Base-by-base conservation (phyloP, 257 asterid species). In the Solanum bulbocastanum region DNA sequence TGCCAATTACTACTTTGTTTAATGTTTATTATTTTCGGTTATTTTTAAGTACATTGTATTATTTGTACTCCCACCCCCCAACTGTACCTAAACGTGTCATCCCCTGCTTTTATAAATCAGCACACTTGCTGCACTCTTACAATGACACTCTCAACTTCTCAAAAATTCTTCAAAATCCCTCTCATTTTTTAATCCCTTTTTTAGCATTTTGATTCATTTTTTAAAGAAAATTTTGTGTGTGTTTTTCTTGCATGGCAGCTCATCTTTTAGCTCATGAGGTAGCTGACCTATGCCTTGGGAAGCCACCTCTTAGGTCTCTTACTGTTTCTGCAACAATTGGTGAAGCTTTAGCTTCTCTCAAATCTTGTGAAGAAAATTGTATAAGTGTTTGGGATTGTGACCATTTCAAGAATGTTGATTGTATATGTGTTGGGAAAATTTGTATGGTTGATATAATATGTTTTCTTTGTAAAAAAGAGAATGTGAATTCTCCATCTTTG, bases 251-350 rank as follows among this genome's bases (percentile, higher is more conserved):
- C 89, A 96, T 96, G 99, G 98, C 98, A 92, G 89, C 90, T 90
- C 88, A 90, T 7, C 88, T 94, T 65, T 88, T 94, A 83, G 91
- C 90, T 3, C 87, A 93, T 83, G 95, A 90, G 95, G 97, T 94
- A 91, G 95, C 98, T 72, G 99, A 96, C 88, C 98, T 96, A 88
- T 95, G 99, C 90, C 85, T 96, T 22, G 99, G 99, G 86, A 96
- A 95, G 94, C 98, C 98, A 46, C 93, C 98, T 39, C 94, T 96
- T 49, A 95, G 92, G 76, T 91, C 93, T 37, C 95, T 96, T 82
- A 87, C 98, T 83, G 90, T 91, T 62, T 88, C 98, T 32, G 92
- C 94, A 90, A 90, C 98, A 71, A 87, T 93, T 78, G 91, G 91
- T 65, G 95, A 92, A 89, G 98, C 98, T 44, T 66, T 96, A 85